Percentiles rank a stretch among this genome's conserved stretches.
phyloP scores from a whole-genome alignment of 495 filamentous ascomycete species.

The Tuber indicum region DNA sequence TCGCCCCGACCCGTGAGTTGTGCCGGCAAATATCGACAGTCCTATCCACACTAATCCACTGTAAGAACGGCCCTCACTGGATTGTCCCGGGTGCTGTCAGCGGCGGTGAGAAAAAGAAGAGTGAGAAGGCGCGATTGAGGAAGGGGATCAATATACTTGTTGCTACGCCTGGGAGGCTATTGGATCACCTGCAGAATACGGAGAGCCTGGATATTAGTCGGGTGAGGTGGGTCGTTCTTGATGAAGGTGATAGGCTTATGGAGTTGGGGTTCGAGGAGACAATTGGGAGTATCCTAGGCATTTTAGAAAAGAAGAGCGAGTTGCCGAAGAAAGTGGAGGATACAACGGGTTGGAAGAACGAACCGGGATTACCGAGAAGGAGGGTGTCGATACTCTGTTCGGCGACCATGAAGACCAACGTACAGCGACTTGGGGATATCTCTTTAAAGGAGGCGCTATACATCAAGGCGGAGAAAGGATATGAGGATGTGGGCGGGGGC shows the following conservation, averaged over 20 bases:
- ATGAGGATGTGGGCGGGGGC: constrained; percentile 45
- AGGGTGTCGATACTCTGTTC: constrained; percentile 89
- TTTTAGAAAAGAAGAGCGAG: constrained; percentile 66
- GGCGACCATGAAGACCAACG: constrained; percentile 93
- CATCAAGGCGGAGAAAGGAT: constrained; percentile 62
- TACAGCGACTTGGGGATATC: constrained; percentile 84
- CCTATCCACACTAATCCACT: constrained; percentile 70
- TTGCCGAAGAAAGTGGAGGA: constrained; percentile 47
- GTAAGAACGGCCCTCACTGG: constrained; percentile 63
- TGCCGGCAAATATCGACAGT: constrained; percentile 87
- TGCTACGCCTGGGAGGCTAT: constrained; percentile 83
- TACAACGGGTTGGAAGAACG: constrained; percentile 34
- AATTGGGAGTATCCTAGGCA: constrained; percentile 56
- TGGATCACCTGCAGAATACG: constrained; percentile 87
- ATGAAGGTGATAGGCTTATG: constrained; percentile 95
- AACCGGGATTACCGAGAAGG: constrained; percentile 59
- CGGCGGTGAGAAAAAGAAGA: constrained; percentile 95
- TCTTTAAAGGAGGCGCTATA: constrained; percentile 88
- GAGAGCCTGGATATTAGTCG: constrained; percentile 79
- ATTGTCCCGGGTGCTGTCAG: constrained; percentile 87
- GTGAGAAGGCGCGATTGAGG: constrained; percentile 83
- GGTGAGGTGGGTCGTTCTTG: constrained; percentile 86
- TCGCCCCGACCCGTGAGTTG: constrained; percentile 87
- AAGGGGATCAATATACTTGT: constrained; percentile 94
- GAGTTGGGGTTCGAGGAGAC: constrained; percentile 95